Conservation (phyloP, 441 rosid species). For the Gossypium trilobum region DNA sequence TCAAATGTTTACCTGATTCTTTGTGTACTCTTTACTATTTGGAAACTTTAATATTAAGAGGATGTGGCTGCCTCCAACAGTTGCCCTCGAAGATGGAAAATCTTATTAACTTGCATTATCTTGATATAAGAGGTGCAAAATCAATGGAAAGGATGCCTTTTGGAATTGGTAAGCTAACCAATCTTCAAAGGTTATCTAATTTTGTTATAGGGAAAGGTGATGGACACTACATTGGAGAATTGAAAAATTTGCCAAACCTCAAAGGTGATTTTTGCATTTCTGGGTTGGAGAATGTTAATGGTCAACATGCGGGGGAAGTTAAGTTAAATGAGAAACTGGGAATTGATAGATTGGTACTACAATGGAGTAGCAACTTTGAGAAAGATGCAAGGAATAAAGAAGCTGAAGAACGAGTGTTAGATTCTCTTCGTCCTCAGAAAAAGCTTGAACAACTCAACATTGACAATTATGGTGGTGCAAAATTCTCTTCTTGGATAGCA, state of each 20-base stretch:
- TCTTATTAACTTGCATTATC: too few species aligned
- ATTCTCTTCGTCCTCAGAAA: too few species aligned
- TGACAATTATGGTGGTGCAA: not conserved
- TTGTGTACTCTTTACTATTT: not conserved
- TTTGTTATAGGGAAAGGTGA: slow-evolving; percentile 8
- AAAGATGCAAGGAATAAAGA: not conserved
- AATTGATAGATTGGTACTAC: not conserved
- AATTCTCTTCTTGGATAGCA: slow-evolving; percentile 18
- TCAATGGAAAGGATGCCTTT: too few species aligned
- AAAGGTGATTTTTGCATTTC: slow-evolving; percentile 3
- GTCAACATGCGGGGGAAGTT: not conserved
- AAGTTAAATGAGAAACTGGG: too few species aligned
- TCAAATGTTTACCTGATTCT: too few species aligned
- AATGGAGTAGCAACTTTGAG: not conserved
- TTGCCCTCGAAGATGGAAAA: not conserved
- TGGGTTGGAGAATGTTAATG: not conserved
- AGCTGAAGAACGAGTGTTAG: too few species aligned
- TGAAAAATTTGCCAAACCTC: not conserved
- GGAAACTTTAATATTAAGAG: not conserved
- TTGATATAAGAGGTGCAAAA: too few species aligned
- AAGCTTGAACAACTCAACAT: not conserved
- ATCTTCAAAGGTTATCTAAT: too few species aligned
- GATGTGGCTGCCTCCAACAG: not conserved
- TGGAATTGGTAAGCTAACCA: too few species aligned
- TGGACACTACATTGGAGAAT: not conserved